Percentiles rank a stretch among this genome's conserved stretches.
Conservation (phyloP, 2,329 filamentous ascomycete species). For the Neofusicoccum kwambonambiense region DNA sequence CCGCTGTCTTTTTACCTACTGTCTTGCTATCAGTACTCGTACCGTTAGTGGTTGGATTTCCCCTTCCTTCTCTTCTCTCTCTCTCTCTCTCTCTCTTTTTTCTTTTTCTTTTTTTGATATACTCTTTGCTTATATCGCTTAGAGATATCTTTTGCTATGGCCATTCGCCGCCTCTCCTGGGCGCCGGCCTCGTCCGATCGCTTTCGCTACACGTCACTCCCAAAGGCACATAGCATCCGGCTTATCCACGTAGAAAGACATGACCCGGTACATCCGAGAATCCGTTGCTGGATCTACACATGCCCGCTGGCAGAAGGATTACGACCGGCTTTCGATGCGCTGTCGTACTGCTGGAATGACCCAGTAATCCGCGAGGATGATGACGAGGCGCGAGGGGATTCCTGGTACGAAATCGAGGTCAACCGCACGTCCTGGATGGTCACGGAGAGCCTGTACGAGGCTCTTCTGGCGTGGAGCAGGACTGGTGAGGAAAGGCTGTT, state of each 20-base stretch:
- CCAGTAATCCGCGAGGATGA: background rate
- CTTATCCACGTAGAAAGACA: background rate
- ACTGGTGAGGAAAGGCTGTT: background rate
- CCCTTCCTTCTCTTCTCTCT: no score
- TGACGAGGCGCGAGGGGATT: background rate
- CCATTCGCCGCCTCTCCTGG: background rate
- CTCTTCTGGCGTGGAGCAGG: background rate
- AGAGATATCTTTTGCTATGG: background rate
- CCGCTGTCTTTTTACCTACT: background rate
- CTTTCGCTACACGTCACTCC: background rate
- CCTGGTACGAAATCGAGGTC: background rate
- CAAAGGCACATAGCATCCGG: background rate
- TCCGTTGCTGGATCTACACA: background rate
- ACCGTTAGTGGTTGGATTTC: no score
- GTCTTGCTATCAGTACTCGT: background rate
- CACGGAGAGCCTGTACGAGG: slow-evolving; percentile 12
- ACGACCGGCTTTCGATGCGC: background rate
- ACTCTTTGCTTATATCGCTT: no score
- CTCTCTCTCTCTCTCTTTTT: background rate
- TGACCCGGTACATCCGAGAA: background rate
- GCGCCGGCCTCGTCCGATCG: background rate
- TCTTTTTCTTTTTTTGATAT: background rate
- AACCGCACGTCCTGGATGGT: background rate
- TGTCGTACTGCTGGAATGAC: slow-evolving; percentile 5
- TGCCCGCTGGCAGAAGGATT: background rate